phyloP scores from a whole-genome alignment of 2,329 filamentous ascomycete genomes.

The Elsinoe batatas region DNA sequence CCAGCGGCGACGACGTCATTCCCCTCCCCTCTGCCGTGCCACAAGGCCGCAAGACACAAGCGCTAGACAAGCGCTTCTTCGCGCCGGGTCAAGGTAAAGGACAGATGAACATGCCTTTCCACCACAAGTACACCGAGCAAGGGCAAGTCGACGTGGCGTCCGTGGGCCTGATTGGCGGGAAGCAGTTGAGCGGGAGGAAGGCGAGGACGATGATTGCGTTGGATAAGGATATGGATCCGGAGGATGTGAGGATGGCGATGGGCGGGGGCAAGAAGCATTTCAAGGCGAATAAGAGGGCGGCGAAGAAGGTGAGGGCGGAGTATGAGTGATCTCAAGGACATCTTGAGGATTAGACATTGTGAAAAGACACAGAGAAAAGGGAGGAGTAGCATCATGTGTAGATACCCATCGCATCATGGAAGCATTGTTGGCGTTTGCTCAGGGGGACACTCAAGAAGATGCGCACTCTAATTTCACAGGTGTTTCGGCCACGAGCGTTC shows the following conservation, averaged over 20 bases:
- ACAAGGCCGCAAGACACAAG: slow-evolving; percentile 62
- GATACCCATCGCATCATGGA: background rate
- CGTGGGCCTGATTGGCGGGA: slow-evolving; percentile 35
- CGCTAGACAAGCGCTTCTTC: slow-evolving; percentile 86
- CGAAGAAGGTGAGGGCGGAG: slow-evolving; percentile 22
- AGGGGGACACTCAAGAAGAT: too few species aligned
- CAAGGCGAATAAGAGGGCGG: slow-evolving; percentile 58
- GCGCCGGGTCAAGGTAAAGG: slow-evolving; percentile 50
- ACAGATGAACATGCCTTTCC: slow-evolving; percentile 72
- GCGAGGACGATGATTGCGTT: slow-evolving; percentile 68
- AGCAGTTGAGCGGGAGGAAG: slow-evolving; percentile 74
- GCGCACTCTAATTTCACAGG: too few species aligned
- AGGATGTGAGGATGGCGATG: slow-evolving; percentile 28
- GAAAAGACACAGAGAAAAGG: too few species aligned
- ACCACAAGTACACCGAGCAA: slow-evolving; percentile 78
- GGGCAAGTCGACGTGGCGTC: slow-evolving; percentile 38
- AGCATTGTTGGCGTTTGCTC: too few species aligned
- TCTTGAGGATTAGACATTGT: too few species aligned
- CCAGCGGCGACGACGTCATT: slow-evolving; percentile 40
- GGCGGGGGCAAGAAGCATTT: slow-evolving; percentile 81
- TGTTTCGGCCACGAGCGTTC: too few species aligned
- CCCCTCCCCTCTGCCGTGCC: slow-evolving; percentile 22
- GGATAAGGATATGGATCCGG: slow-evolving; percentile 74
- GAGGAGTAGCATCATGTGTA: background rate
- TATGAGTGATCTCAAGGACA: too few species aligned